Evolutionary conservation across 2,329 filamentous ascomycete species (phyloP), one percentile per base, ranked within the genome.

Genomic region (Lecanicillium sp.): DNA sequence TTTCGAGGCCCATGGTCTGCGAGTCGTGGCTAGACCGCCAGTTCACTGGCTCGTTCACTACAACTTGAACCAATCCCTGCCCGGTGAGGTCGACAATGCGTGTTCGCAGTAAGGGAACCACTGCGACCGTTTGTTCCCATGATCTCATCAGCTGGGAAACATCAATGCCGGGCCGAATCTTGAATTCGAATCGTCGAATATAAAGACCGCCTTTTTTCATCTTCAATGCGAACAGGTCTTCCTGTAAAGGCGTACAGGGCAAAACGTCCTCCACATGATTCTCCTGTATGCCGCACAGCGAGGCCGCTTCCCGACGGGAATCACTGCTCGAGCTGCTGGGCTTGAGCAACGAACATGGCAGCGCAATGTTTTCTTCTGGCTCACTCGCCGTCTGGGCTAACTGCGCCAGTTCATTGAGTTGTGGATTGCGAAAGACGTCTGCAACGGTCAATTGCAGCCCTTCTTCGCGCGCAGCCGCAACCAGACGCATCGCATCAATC

Each of bases 401-500:
- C 3, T 46, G 41, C 1, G 69, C 68, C 66, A 72, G 68, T 5
- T 63, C 60, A 3, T 57, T 55, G 3, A 72, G 57, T 3, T 60
- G 54, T 0, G 69, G 67, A 18, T 64, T 55, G 20, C 56, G 58
- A 42, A 73, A 71, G 37, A 70, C 60, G 29, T 58, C 61, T 1
- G 63, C 62, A 0, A 72, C 68, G 1, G 64, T 66, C 19, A 73
- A 49, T 0, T 55, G 45, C n/a, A 70, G 50, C 4, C 58, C 59
- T 17, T 50, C 49, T 4, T 54, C 56, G 20, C 64, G 59, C 1
- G 66, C 62, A 8, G 58, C 52, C 1, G 67, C 59, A 1, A 70
- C 67, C 0, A 73, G 55, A 43, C 60, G 64, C 69, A 73, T 73
- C 2, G 70, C 69, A 3, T 60, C 58, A 4, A 73, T 57, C 0